Percentiles rank a stretch among this genome's conserved stretches.
phyloP scores from a whole-genome alignment of 2,329 filamentous ascomycete species.

The Cytospora schulzeri region DNA sequence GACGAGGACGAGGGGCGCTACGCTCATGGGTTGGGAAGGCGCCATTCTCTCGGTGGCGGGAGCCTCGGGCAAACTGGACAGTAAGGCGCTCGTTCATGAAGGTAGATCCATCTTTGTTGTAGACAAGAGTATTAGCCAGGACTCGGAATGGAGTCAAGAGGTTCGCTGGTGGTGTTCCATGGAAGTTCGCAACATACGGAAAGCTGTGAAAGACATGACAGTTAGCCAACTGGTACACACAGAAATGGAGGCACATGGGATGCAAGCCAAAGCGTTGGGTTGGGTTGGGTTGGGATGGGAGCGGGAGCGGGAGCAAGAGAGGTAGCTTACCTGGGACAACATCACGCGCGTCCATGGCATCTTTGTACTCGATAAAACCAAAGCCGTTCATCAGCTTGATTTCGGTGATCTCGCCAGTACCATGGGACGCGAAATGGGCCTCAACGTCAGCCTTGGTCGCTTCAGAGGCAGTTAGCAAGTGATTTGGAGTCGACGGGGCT shows the following conservation, averaged over 20 bases:
- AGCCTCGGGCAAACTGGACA: conserved; percentile 95
- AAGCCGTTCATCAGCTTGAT: conserved; percentile 99
- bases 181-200: conserved; percentile 55
- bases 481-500: conserved; percentile 28
- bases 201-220: conserved; percentile 48
- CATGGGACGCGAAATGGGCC: conserved; percentile 92
- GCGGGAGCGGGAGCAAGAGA: not conserved
- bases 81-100: conserved; percentile 98
- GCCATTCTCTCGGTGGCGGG: conserved; percentile 54
- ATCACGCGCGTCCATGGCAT: conserved; percentile 96
- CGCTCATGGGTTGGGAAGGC: conserved; percentile 58
- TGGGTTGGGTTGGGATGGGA: conserved; percentile 17
- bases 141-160: conserved; percentile 36
- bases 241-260: conserved; percentile 30
- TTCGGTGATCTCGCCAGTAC: conserved; percentile 95
- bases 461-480: conserved; percentile 43
- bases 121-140: conserved; percentile 40
- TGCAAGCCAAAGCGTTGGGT: conserved; percentile 28
- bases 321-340: conserved; percentile 85
- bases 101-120: conserved; percentile 83
- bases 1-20: conserved; percentile 74
- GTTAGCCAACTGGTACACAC: conserved; percentile 31
- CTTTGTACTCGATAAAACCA: conserved; percentile 99
- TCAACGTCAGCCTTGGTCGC: conserved; percentile 97
- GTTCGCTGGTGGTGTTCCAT: conserved; percentile 36